Conservation (phyloP, 257 asterid species). For the Penstemon eatonii region DNA sequence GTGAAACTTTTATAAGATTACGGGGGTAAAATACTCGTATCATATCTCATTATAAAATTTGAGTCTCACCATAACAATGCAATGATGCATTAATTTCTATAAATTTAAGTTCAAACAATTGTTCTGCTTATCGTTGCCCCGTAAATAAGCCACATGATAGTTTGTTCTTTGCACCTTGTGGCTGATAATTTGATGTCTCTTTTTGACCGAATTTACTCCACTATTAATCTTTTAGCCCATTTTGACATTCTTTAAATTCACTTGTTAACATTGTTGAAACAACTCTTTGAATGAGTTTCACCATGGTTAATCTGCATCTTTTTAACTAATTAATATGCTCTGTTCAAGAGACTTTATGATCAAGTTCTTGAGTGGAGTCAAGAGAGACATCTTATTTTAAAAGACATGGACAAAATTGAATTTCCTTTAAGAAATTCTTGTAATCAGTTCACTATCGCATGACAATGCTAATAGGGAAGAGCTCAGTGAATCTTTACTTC, state of each 20-base stretch:
- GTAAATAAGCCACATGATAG: background rate
- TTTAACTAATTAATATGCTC: background rate
- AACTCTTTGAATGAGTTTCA: background rate
- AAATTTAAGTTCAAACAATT: background rate
- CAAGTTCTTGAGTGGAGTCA: constrained; percentile 2
- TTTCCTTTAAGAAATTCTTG: background rate
- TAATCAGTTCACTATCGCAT: background rate
- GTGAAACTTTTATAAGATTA: too few relatives aligned
- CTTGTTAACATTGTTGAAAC: background rate
- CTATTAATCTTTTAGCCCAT: background rate
- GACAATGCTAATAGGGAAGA: background rate
- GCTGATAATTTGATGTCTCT: background rate
- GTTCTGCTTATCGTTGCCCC: background rate
- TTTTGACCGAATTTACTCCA: background rate
- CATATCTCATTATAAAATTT: background rate
- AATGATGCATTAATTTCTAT: background rate
- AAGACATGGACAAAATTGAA: background rate
- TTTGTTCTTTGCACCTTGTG: background rate
- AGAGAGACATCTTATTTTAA: background rate
- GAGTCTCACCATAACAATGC: background rate
- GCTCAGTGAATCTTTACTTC: constrained; percentile 68
- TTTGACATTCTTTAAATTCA: background rate
- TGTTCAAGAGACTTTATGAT: background rate
- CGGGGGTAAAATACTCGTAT: too few relatives aligned
- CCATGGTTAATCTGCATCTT: background rate